Percentiles rank a stretch among this genome's conserved stretches.
Conservation (phyloP, 2,329 filamentous ascomycete species). For the Colletotrichum orchidophilum region DNA sequence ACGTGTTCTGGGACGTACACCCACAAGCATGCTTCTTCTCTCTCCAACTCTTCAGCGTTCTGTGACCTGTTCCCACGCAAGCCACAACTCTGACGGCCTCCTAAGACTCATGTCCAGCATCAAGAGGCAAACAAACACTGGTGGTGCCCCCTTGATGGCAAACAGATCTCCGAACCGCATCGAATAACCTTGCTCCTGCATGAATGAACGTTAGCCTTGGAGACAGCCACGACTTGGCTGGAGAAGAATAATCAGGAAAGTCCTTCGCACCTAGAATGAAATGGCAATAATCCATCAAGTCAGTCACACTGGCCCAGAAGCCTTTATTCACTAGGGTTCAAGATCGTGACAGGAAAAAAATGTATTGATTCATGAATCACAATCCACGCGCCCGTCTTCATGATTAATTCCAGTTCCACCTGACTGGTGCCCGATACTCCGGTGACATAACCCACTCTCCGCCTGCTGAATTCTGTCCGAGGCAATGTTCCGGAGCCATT, state of each 20-base stretch:
- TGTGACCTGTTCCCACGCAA: background rate
- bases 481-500: background rate
- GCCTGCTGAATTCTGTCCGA: background rate
- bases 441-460: background rate
- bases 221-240: background rate
- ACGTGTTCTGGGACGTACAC: background rate
- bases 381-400: background rate
- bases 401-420: conserved; percentile 6
- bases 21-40: background rate
- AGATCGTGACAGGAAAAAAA: background rate
- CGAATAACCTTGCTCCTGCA: conserved; percentile 6
- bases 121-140: background rate
- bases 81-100: background rate
- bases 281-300: background rate
- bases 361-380: conserved; percentile 3
- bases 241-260: background rate
- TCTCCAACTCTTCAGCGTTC: background rate
- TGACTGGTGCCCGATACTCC: conserved; percentile 6
- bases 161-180: background rate
- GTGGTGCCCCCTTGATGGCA: background rate
- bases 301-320: background rate
- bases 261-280: background rate
- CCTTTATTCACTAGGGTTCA: background rate
- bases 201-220: background rate
- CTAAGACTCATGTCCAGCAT: background rate